Conservation (phyloP, 305 asterid genomes). For the Fraxinus floribunda region DNA sequence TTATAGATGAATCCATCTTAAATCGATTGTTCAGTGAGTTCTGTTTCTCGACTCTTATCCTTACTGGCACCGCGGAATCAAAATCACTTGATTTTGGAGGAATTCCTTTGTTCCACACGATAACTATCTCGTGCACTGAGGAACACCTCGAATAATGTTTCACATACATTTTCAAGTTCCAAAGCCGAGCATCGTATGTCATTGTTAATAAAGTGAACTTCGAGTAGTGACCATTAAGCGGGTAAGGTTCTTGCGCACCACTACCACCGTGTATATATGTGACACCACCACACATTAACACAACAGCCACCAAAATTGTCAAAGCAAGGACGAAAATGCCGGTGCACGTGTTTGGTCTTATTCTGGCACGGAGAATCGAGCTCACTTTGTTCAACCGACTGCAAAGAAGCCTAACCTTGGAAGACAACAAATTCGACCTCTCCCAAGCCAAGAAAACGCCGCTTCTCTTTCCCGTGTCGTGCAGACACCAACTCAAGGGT, state of each 20-base stretch:
- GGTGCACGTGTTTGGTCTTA: constrained; percentile 53
- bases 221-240: constrained; percentile 61
- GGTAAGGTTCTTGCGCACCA: constrained; percentile 81
- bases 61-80: constrained; percentile 80
- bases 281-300: constrained; percentile 58
- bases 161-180: constrained; percentile 84
- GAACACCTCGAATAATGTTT: constrained; percentile 88
- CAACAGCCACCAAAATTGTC: constrained; percentile 30
- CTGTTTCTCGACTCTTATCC: constrained; percentile 67
- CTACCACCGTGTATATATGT: constrained; percentile 64
- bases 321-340: constrained; percentile 49
- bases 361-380: constrained; percentile 50
- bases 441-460: constrained; percentile 58
- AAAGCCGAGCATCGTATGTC: constrained; percentile 90
- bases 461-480: constrained; percentile 66
- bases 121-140: constrained; percentile 88
- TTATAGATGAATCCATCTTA: constrained; percentile 58
- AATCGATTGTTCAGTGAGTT: constrained; percentile 92
- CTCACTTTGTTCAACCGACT: constrained; percentile 67
- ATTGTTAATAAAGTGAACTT: constrained; percentile 82
- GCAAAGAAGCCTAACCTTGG: constrained; percentile 53
- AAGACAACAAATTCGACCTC: constrained; percentile 50
- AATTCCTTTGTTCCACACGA: constrained; percentile 86
- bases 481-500: constrained; percentile 86
- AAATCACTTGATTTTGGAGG: constrained; percentile 60